Percentiles rank a stretch among this genome's conserved stretches.
Evolutionary conservation across 2,329 filamentous ascomycete genomes (phyloP).

Genomic region (Sporothrix curviconia): DNA sequence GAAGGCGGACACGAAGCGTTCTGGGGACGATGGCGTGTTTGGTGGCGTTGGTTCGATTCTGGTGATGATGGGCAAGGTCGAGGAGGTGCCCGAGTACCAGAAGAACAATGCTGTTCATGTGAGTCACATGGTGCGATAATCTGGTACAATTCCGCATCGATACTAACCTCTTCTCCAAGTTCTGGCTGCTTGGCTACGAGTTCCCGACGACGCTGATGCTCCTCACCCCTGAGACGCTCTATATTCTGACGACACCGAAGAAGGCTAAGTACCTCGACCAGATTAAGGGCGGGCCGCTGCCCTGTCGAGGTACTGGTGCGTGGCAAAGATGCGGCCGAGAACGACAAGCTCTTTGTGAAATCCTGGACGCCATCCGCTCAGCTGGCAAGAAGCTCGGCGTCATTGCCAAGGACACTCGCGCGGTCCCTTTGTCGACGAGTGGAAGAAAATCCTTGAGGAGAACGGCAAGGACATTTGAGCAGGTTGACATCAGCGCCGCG

Average conservation of each 20-base stretch:
- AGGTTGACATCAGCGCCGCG: slow-evolving; percentile 77
- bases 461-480: slow-evolving; percentile 79
- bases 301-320: slow-evolving; percentile 86
- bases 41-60: slow-evolving; percentile 79
- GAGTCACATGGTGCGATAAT: slow-evolving; percentile 20
- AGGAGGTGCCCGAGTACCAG: slow-evolving; percentile 77
- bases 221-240: slow-evolving; percentile 79
- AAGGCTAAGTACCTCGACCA: slow-evolving; percentile 96
- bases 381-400: slow-evolving; percentile 89
- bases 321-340: slow-evolving; percentile 85
- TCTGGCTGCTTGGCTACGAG: slow-evolving; percentile 97
- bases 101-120: slow-evolving; percentile 98
- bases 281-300: slow-evolving; percentile 85
- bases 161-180: slow-evolving; percentile 48
- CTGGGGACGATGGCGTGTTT: slow-evolving; percentile 80
- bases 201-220: slow-evolving; percentile 95
- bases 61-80: slow-evolving; percentile 90
- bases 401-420: slow-evolving; percentile 76
- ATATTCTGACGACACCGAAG: slow-evolving; percentile 92
- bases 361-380: slow-evolving; percentile 78
- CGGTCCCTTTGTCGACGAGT: slow-evolving; percentile 91
- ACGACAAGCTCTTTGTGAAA: slow-evolving; percentile 84
- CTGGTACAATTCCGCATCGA: not conserved
- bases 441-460: slow-evolving; percentile 76
- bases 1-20: slow-evolving; percentile 84